Evolutionary conservation across 2,329 filamentous ascomycete genomes (phyloP), one percentile per base, ranked within the genome.

Genomic region (Venturia aucupariae): DNA sequence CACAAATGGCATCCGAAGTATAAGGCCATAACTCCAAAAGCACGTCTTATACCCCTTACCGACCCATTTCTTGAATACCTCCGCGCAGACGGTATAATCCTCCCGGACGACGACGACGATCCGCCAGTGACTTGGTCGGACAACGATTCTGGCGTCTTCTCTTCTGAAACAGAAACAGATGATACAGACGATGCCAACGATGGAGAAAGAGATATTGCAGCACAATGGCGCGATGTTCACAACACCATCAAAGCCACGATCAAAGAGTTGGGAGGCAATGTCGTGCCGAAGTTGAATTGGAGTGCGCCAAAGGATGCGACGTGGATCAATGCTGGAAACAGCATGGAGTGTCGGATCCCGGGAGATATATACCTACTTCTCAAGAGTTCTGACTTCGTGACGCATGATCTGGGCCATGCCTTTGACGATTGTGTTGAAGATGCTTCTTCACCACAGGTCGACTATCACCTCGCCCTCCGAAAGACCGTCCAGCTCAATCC

Each of bases 231-330:
- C 10, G 88, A 90, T 42, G 83, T 92, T 2, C 94, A 99, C 75
- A 80, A 86, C 55, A 77, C 83, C 65, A 91, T 99, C 74, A 88
- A 87, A 73, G 80, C 84, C 30, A 89, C 84, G 51, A 97, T 99
- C 67, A 76, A 81, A 15, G 89, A 92, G 70, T 83, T 97, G 0
- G 92, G 90, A 19, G 93, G 93, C 66, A 86, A 87, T 66, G 92
- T 96, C 10, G 87, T 89, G 1, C 94, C 94, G 0, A 99, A 99
- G 76, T 80, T 99, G 59, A 97, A 97, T 78, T 99, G 94, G 94
- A 97, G 92, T 6, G 88, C 92, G 4, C 94, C 94, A 4, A 96
- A 97, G 75, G 94, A 99, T 73, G 94, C 94, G 10, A 90, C 90
- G 27, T 97, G 92, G 89, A 97, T 99, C 75, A 76, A 87, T 76